Evolutionary conservation across 495 filamentous ascomycete genomes (phyloP), one percentile per base, ranked within the genome.

Genomic region (Neurospora sp.): DNA sequence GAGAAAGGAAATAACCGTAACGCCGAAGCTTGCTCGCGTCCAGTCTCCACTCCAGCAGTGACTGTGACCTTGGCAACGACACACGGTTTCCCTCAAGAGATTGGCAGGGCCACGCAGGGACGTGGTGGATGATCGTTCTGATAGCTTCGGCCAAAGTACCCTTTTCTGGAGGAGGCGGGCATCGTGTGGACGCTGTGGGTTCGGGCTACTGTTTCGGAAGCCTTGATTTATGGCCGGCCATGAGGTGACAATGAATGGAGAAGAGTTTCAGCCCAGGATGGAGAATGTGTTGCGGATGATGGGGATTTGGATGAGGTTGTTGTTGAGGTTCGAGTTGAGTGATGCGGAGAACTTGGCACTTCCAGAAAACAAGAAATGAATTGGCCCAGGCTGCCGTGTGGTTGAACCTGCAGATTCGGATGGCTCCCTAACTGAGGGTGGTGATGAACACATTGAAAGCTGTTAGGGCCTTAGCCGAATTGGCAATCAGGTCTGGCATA

Each of bases 371-470:
- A 31, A 35, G 45, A 35, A 35, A 35, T 35, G 31, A 35, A 0
- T 18, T 35, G 53, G 27, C 53, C 20, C 20, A 61, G 10, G 22
- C 48, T 14, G n/a, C n/a, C n/a, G n/a, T n/a, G 12, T 59, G 1
- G 1, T 35, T 31, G 53, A 9, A 0, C 0, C 12, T 61, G 53
- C 12, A 0, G 3, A 8, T 0, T 35, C 27, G 16, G 53, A 61
- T 61, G 27, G 31, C 0, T 35, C 0, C 31, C 0, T 35, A 35
- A 35, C 31, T 0, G 4, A 4, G 0, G 0, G 14, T 14, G 12
- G 27, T 61, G 27, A 1, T 18, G 0, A 61, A 4, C 53, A 0
- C 12, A 1, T 18, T 1, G 12, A 0, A 3, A 61, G 6, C 27
- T 61, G 12, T 61, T 61, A 61, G 22, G 10, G 1, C 10, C 0